A percentile compares a stretch with the other conserved stretches of the same genome.
These are phyloP conservation scores for Pleurotus giganteus DNA, from an alignment of 768 basidiomycete genomes.

Conservation along the genomic window DNA sequence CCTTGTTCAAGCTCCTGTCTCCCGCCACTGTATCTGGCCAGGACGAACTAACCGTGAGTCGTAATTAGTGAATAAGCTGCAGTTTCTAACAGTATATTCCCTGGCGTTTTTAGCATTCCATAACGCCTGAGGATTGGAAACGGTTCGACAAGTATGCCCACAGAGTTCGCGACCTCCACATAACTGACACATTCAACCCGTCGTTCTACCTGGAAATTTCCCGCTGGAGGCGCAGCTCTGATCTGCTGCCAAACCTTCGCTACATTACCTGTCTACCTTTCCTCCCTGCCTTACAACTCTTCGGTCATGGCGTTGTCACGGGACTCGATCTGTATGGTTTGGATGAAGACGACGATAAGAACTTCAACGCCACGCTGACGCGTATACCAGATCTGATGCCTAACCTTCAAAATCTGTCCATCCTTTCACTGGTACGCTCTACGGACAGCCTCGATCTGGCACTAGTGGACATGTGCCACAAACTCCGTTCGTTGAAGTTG, in stretches of 20 bases:
- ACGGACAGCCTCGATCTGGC: neutral
- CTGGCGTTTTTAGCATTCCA: neutral
- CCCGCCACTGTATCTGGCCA: neutral
- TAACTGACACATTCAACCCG: neutral
- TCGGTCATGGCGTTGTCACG: neutral
- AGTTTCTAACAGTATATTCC: neutral
- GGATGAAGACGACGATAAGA: neutral
- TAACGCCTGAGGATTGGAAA: neutral
- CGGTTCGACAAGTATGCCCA: neutral
- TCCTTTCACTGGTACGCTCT: neutral
- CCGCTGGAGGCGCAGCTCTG: neutral
- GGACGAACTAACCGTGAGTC: neutral
- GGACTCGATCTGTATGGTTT: no score
- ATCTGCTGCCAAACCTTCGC: neutral
- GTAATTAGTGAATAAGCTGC: no score
- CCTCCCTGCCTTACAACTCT: neutral
- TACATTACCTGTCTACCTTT: neutral
- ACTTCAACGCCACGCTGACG: neutral
- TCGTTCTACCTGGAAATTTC: neutral
- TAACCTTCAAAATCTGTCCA: no score
- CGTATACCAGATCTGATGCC: no score
- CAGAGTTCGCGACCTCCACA: neutral
- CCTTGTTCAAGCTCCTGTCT: neutral
- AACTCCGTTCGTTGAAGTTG: neutral
- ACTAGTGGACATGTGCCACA: neutral